These are phyloP conservation scores for Scytalidium lignicola DNA, from an alignment of 2,329 filamentous ascomycete genomes.

Conservation along the genomic window DNA sequence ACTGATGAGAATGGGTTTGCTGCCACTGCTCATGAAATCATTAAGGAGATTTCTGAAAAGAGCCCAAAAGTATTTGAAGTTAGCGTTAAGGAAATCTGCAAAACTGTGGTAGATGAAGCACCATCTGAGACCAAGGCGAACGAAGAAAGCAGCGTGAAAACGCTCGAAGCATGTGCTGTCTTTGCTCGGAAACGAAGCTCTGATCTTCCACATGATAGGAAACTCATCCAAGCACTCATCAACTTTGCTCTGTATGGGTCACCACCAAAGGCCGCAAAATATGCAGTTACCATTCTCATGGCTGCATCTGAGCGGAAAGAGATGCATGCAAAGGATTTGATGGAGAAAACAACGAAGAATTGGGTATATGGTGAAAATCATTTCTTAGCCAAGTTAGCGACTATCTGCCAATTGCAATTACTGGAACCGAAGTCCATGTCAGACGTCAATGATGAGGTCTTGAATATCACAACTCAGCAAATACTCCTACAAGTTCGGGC, in stretches of 20 bases:
- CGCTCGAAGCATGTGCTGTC: constrained; percentile 87
- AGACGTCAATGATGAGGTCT: constrained; percentile 69
- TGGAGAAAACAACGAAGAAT: constrained; percentile 68
- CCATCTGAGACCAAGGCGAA: constrained; percentile 65
- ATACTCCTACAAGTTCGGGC: constrained; percentile 67
- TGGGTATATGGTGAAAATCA: constrained; percentile 68
- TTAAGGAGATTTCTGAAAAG: constrained; percentile 85
- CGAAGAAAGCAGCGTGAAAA: constrained; percentile 74
- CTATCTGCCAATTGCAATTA: constrained; percentile 70
- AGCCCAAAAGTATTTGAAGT: constrained; percentile 90
- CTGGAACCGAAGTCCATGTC: constrained; percentile 68
- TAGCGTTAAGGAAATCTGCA: constrained; percentile 87
- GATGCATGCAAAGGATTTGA: constrained; percentile 77
- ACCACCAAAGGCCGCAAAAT: constrained; percentile 81
- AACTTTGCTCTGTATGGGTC: constrained; percentile 78
- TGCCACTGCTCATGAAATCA: constrained; percentile 75
- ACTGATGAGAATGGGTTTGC: constrained; percentile 77
- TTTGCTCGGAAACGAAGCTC: constrained; percentile 74
- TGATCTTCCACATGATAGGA: constrained; percentile 76
- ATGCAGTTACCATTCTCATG: constrained; percentile 87
- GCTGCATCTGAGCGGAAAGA: constrained; percentile 68
- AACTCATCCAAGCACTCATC: constrained; percentile 74
- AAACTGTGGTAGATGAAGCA: constrained; percentile 74
- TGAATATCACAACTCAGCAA: constrained; percentile 70
- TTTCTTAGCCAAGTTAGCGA: constrained; percentile 70